Conservation (phyloP, 2,329 filamentous ascomycete species). For the Penicillium sp. region DNA sequence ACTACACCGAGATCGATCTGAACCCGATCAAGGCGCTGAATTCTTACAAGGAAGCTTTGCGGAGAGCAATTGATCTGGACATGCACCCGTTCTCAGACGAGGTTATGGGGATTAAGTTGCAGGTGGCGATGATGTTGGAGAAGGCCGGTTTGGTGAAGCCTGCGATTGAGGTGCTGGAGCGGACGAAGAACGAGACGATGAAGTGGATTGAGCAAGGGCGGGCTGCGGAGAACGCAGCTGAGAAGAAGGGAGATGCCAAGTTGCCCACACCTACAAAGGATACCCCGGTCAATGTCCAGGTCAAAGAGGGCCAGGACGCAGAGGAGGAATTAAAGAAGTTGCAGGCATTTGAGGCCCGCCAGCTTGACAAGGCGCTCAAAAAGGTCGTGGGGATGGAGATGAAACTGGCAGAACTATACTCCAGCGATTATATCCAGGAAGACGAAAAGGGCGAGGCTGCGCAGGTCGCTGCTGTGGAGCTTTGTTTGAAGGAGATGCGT, state of each 20-base stretch:
- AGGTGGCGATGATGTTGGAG: constrained; percentile 74
- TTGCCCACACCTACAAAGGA: constrained; percentile 17
- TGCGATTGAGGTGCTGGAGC: constrained; percentile 71
- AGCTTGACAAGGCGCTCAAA: constrained; percentile 62
- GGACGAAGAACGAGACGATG: constrained; percentile 64
- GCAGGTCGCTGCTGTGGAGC: constrained; percentile 76
- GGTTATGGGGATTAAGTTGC: constrained; percentile 80
- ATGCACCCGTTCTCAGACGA: constrained; percentile 90
- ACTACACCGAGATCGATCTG: constrained; percentile 72
- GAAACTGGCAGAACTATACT: constrained; percentile 80
- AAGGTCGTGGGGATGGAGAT: constrained; percentile 71
- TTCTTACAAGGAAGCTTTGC: constrained; percentile 75
- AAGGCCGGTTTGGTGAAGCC: constrained; percentile 64
- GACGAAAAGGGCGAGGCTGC: constrained; percentile 67
- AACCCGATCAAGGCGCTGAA: constrained; percentile 73
- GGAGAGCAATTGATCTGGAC: constrained; percentile 64
- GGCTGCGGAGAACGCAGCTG: constrained; percentile 16
- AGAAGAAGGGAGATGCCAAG: constrained; percentile 14
- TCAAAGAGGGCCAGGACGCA: constrained; percentile 21
- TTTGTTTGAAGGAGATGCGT: constrained; percentile 67
- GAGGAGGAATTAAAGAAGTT: constrained; percentile 22
- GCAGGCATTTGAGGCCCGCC: constrained; percentile 33
- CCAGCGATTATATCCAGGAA: constrained; percentile 68
- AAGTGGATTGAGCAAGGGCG: constrained; percentile 33
- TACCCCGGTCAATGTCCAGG: constrained; percentile 18